Conservation (phyloP, 139 green algal species). For the Volvox reticuliferus region DNA sequence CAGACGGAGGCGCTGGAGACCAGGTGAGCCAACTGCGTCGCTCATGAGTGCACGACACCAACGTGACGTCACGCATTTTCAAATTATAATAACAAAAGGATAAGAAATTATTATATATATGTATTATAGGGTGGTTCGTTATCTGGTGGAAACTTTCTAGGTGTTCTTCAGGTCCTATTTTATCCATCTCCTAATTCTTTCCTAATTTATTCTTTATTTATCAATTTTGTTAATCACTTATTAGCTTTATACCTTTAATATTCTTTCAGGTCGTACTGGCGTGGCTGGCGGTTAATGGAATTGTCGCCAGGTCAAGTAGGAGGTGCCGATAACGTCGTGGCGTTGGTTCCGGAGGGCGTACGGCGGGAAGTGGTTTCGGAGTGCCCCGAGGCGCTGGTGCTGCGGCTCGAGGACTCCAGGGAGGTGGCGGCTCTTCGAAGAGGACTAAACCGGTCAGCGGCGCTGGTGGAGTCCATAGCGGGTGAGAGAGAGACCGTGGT, state of each 20-base stretch:
- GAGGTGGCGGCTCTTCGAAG: slow-evolving; percentile 33
- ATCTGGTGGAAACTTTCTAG: too few relatives aligned
- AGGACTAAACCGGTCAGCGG: slow-evolving; percentile 18
- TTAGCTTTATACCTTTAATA: too few relatives aligned
- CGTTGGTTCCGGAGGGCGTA: slow-evolving; percentile 38
- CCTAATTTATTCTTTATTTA: too few relatives aligned
- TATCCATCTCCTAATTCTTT: too few relatives aligned
- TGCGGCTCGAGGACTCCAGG: slow-evolving; percentile 9
- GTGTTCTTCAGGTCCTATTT: too few relatives aligned
- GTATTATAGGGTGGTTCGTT: too few relatives aligned
- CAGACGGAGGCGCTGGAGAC: slow-evolving; percentile 3
- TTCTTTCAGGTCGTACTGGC: slow-evolving; percentile 45
- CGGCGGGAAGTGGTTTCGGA: slow-evolving; percentile 24
- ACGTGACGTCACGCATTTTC: too few relatives aligned
- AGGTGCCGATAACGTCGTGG: neutral
- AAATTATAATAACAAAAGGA: too few relatives aligned
- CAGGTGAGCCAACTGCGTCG: slow-evolving; percentile 10
- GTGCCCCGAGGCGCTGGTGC: slow-evolving; percentile 50
- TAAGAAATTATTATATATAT: too few relatives aligned
- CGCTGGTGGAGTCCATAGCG: slow-evolving; percentile 36
- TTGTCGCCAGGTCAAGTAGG: slow-evolving; percentile 21
- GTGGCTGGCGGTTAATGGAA: slow-evolving; percentile 41
- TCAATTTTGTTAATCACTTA: too few relatives aligned
- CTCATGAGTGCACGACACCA: too few relatives aligned
- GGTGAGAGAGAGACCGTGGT: neutral